Base-by-base conservation (phyloP, 805 yeast genomes). In the Candida morakotiae region DNA sequence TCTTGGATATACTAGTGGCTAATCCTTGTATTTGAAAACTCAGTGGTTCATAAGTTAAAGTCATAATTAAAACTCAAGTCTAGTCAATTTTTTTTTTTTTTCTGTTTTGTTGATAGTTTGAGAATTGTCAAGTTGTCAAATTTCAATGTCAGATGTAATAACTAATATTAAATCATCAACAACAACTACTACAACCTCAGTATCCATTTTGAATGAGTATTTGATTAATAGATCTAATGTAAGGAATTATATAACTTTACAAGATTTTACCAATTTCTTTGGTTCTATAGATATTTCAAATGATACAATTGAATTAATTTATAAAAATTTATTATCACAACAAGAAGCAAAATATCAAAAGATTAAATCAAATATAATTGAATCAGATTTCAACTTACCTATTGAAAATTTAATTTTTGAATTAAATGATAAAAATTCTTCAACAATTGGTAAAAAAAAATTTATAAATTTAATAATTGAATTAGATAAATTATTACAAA, bases 1-100 rank as follows among this genome's bases (percentile, higher is more conserved):
- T 67, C 37, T 84, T 76, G 27, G 79, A 71, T 46, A 86, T 75
- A 21, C 89, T 83, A 1, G 95, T 81, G 15, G 87, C 69, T 39
- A 84, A 67, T 0, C 91, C 95, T 65, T 88, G 97, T 10, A 43
- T 41, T 18, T 35, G 38, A 24, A 35, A 38, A 9, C 40, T 35
- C 3, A 34, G 23, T 7, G 27, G 27, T n/a, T 43, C 47, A 20
- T 19, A 40, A 11, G 44, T 29, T 9, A 42, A 23, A 11, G 26
- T 19, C 31, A 15, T 13, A 26, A 26, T 7, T 7, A 4, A 26
- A 26, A 13, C 28, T 26, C 4, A 6, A 14, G 5, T 5, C 17
- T 26, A 7, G 9, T 9, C 14, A n/a, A 25, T 22, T 17, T 25
- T 33, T 33, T 33, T 34, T 34, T 34, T 21, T 21, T 21, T 9